phyloP scores from a whole-genome alignment of 208 protist species.

The Phytomonas sp. region DNA sequence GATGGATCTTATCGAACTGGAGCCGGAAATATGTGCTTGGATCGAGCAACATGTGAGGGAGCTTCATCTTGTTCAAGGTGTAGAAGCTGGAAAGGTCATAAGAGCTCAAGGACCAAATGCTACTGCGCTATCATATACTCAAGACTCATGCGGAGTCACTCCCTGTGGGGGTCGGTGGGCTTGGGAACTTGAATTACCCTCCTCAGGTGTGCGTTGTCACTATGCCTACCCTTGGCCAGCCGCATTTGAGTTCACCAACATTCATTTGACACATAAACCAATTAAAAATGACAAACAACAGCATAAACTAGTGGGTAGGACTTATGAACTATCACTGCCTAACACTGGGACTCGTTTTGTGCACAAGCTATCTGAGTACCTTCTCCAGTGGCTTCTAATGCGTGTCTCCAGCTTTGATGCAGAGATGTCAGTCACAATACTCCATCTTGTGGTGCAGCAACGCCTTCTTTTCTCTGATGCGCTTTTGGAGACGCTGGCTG shows the following conservation, averaged over 20 bases:
- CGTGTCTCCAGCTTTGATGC: conserved; percentile 23
- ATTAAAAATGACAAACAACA: neutral
- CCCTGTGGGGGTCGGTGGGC: neutral
- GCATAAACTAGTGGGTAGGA: neutral
- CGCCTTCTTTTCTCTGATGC: conserved; percentile 28
- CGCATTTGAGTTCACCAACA: neutral
- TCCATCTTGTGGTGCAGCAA: conserved; percentile 63
- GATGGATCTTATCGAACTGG: conserved; percentile 21
- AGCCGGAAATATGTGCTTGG: conserved; percentile 14
- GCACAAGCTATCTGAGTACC: conserved; percentile 14
- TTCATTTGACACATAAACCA: neutral
- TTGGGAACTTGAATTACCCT: neutral
- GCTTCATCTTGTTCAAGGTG: neutral
- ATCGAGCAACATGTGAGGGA: neutral
- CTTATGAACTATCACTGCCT: neutral
- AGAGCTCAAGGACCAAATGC: neutral
- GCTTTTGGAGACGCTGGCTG: conserved; percentile 48
- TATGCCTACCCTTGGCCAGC: neutral
- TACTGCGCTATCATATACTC: neutral
- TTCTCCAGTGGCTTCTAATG: conserved; percentile 35
- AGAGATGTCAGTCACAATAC: conserved; percentile 21
- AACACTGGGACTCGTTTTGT: neutral
- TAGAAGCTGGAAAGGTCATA: neutral
- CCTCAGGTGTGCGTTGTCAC: neutral
- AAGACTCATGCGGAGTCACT: neutral